Evolutionary conservation across 148 eudicot genomes (phyloP).

Genomic region (Cornus kousa): DNA sequence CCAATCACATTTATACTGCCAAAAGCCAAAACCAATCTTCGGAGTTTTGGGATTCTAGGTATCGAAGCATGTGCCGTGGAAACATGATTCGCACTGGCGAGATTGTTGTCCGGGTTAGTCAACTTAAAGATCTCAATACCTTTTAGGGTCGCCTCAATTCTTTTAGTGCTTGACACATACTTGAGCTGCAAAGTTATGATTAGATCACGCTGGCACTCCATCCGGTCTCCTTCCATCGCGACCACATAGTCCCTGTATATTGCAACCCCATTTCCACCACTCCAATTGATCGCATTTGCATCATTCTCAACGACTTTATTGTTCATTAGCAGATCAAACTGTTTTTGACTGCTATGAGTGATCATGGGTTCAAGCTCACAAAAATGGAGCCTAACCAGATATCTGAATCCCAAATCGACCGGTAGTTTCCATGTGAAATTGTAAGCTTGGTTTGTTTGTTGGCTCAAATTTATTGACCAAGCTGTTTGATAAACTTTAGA

Average conservation of each 20-base stretch:
- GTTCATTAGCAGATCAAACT: slow-evolving; percentile 24
- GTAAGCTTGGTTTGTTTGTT: no score
- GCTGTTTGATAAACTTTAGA: not conserved
- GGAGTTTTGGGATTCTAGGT: not conserved
- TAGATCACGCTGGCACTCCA: slow-evolving; percentile 17
- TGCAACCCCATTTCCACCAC: not conserved
- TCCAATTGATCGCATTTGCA: slow-evolving; percentile 17
- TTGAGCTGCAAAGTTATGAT: not conserved
- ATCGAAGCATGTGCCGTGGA: not conserved
- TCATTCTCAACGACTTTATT: slow-evolving; percentile 15
- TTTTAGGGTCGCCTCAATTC: slow-evolving; percentile 14
- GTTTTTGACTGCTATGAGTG: not conserved
- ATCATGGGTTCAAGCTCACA: not conserved
- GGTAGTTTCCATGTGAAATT: no score
- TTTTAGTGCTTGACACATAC: not conserved
- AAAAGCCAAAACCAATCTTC: no score
- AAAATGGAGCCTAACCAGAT: no score
- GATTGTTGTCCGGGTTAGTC: slow-evolving; percentile 34
- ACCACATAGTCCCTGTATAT: slow-evolving; percentile 20
- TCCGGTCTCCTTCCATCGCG: slow-evolving; percentile 12
- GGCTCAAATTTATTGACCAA: slow-evolving; percentile 10
- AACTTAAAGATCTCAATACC: slow-evolving; percentile 52
- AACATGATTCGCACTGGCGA: slow-evolving; percentile 32
- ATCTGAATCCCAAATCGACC: no score
- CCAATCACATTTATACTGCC: no score